Evolutionary conservation across 805 yeast genomes (phyloP), one percentile per base, ranked within the genome.

Genomic region (Candida fluviatilis): DNA sequence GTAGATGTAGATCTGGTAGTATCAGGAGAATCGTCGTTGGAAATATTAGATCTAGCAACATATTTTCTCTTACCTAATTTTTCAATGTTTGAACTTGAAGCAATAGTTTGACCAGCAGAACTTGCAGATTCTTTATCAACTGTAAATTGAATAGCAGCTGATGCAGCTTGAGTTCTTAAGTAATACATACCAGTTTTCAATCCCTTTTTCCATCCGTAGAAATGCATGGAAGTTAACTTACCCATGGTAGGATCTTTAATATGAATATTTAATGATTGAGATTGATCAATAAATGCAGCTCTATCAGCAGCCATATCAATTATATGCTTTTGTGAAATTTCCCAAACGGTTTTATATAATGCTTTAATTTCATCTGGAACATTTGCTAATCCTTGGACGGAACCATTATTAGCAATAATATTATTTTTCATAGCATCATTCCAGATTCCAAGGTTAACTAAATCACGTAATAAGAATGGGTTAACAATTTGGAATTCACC

Each of bases 111-210:
- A 37, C 68, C 67, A 29, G 73, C 73, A 39, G 47, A 52, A 26
- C 39, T 60, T 40, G 63, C 69, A 17, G 75, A 58, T 45, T 55
- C 54, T 40, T 73, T 66, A 50, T 73, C 76, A 34, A 73, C 71
- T 17, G 77, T 67, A 64, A 89, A 91, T 69, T 91, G 95, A 57
- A 93, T 93, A 34, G 99, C 97, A 36, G 95, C 85, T 31, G 96
- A 78, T 15, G 99, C 99, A 43, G 98, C 96, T 73, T 87, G 95
- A 8, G 98, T 91, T 66, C 98, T 82, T 62, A 93, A 72, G 66
- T 93, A 93, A 73, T 93, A 93, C 95, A 93, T 91, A 56, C 99
- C 99, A 4, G 99, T 93, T 76, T 93, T 93, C 60, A 93, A 76
- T 44, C 99, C 99, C 71, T 85, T 88, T 72, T 86, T 85, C 99